phyloP scores from a whole-genome alignment of 169 alveolate genomes.

The Plasmodium yoelii region DNA sequence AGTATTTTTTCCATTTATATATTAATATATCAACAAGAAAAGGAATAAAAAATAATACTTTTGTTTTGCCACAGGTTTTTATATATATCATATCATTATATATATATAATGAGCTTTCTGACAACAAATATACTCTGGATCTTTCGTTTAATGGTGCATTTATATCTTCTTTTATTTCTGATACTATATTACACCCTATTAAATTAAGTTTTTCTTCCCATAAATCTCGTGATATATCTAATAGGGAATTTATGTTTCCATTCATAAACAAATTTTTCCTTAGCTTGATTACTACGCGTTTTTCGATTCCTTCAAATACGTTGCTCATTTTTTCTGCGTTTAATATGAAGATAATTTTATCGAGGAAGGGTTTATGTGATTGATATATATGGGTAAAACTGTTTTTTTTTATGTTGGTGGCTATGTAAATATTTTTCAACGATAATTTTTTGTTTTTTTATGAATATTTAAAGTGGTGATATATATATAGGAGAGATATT shows the following conservation, averaged over 20 bases:
- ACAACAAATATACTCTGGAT: slow-evolving; percentile 48
- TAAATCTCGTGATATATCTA: slow-evolving; percentile 26
- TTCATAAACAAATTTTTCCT: slow-evolving; percentile 17
- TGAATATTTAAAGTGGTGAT: too few species aligned
- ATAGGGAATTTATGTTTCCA: slow-evolving; percentile 11
- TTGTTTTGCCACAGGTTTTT: slow-evolving; percentile 71
- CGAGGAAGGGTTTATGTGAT: too few species aligned
- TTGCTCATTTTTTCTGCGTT: slow-evolving; percentile 20
- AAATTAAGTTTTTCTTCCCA: slow-evolving; percentile 44
- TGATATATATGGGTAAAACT: too few species aligned
- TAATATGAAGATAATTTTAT: too few species aligned
- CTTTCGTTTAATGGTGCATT: slow-evolving; percentile 18
- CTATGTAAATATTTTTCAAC: too few species aligned
- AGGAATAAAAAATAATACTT: slow-evolving; percentile 63
- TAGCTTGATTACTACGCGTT: slow-evolving; percentile 36
- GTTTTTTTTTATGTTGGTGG: too few species aligned
- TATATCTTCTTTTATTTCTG: slow-evolving; percentile 43
- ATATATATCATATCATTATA: slow-evolving; percentile 26
- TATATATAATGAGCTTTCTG: slow-evolving; percentile 62
- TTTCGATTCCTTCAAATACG: slow-evolving; percentile 68
- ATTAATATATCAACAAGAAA: slow-evolving; percentile 47
- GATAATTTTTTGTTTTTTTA: too few species aligned
- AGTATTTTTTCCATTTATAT: slow-evolving; percentile 6
- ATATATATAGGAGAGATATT: too few species aligned
- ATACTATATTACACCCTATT: slow-evolving; percentile 56